phyloP scores from a whole-genome alignment of 2,329 filamentous ascomycete species.

The Fusarium fujikuroi region DNA sequence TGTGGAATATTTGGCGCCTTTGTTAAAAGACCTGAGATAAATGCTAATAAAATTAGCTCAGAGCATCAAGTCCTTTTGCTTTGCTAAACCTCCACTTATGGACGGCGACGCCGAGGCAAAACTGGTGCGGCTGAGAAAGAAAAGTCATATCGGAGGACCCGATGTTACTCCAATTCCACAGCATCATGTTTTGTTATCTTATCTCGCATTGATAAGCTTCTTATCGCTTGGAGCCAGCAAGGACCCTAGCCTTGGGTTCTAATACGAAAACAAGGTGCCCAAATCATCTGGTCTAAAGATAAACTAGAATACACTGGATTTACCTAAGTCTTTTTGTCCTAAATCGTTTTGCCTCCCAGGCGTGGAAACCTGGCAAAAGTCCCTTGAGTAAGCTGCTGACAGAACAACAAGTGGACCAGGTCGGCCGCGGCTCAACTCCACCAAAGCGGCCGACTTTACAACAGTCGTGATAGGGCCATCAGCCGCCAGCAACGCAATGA shows the following conservation, averaged over 20 bases:
- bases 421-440: background rate
- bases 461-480: background rate
- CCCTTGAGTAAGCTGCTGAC: background rate
- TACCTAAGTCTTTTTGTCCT: fast-evolving
- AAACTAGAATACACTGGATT: fast-evolving
- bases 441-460: background rate
- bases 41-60: background rate
- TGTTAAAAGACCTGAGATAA: fast-evolving
- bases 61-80: fast-evolving
- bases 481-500: background rate
- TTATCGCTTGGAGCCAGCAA: background rate
- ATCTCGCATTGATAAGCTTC: background rate
- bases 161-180: background rate
- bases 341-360: background rate
- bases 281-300: fast-evolving
- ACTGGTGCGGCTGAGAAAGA: background rate
- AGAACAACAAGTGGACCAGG: background rate
- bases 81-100: fast-evolving
- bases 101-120: background rate
- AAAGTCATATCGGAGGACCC: fast-evolving
- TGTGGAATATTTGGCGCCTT: fast-evolving
- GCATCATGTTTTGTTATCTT: background rate
- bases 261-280: fast-evolving
- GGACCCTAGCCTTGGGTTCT: fast-evolving
- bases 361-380: background rate